Percentiles rank a stretch among this genome's conserved stretches.
Evolutionary conservation across 768 basidiomycete genomes (phyloP).

Genomic region (Baorangia bicolor): DNA sequence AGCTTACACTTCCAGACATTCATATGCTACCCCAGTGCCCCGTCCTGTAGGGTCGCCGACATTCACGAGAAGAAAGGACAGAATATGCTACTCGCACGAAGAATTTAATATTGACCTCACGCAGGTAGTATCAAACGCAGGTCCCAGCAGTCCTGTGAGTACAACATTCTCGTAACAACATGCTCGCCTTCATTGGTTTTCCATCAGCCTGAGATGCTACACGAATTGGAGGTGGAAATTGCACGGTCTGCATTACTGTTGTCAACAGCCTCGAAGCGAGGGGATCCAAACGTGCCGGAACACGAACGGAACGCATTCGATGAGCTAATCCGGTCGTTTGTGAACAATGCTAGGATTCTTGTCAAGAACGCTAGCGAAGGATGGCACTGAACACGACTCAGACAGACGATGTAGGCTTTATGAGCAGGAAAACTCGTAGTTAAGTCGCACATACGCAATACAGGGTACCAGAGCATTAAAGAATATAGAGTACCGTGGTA

Average conservation of each 20-base stretch:
- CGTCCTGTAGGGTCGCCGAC: conserved; percentile 65
- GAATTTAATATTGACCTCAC: conserved; percentile 93
- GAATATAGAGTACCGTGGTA: conserved; percentile 6
- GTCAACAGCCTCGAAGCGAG: conserved; percentile 66
- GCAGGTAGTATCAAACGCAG: conserved; percentile 67
- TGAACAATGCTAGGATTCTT: conserved; percentile 91
- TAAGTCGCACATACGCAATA: neutral
- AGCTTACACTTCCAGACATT: neutral
- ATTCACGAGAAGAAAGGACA: conserved; percentile 76
- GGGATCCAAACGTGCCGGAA: conserved; percentile 57
- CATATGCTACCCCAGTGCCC: conserved; percentile 43
- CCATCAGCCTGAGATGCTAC: conserved; percentile 56
- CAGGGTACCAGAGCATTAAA: conserved; percentile 14
- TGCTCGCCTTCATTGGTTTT: conserved; percentile 1
- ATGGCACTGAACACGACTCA: conserved; percentile 33
- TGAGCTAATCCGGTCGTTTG: conserved; percentile 86
- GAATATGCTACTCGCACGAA: conserved; percentile 92
- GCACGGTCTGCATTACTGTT: conserved; percentile 70
- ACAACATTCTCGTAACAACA: neutral
- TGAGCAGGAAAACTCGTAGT: conserved; percentile 1
- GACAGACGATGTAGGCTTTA: neutral
- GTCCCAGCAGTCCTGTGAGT: conserved; percentile 52
- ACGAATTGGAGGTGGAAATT: conserved; percentile 92
- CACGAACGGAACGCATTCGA: conserved; percentile 78
- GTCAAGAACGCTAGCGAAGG: conserved; percentile 70